These are phyloP conservation scores for Botrytis medusae DNA, from an alignment of 2,329 filamentous ascomycete species.

Conservation along the genomic window DNA sequence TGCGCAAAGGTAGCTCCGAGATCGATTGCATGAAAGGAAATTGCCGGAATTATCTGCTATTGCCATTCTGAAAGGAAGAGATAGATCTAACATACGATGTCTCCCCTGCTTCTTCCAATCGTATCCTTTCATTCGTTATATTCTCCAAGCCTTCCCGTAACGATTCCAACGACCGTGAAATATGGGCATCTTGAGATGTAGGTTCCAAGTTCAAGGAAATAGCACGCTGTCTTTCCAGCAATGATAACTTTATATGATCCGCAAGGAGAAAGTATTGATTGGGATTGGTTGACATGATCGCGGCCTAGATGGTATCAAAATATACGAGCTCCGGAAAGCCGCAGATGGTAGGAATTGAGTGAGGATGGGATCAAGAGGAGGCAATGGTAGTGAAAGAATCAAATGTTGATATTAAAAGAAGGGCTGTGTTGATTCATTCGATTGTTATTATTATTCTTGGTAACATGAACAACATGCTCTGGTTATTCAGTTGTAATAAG, in stretches of 20 bases:
- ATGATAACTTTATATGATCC: constrained; percentile 94
- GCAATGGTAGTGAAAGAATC: background rate
- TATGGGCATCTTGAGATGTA: constrained; percentile 77
- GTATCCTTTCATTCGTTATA: constrained; percentile 62
- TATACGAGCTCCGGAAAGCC: background rate
- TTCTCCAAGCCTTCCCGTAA: constrained; percentile 76
- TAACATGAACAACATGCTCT: background rate
- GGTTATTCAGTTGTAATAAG: background rate
- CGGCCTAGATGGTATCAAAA: background rate
- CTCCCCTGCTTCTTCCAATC: constrained; percentile 63
- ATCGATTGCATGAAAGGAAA: background rate
- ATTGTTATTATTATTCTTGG: constrained; percentile 4
- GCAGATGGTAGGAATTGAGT: background rate
- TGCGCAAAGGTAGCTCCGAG: background rate
- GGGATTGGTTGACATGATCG: constrained; percentile 52
- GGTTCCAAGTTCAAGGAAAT: constrained; percentile 74
- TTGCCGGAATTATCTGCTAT: background rate
- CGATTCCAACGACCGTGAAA: constrained; percentile 83
- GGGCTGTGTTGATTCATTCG: background rate
- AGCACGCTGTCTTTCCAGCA: constrained; percentile 87
- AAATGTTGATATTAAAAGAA: background rate
- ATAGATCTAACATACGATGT: constrained; percentile 51
- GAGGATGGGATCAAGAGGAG: background rate
- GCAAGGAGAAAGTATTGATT: constrained; percentile 88
- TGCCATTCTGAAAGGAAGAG: background rate